These are phyloP conservation scores for Geranium rotundifolium DNA, from an alignment of 345 rosid genomes.

Conservation along the genomic window DNA sequence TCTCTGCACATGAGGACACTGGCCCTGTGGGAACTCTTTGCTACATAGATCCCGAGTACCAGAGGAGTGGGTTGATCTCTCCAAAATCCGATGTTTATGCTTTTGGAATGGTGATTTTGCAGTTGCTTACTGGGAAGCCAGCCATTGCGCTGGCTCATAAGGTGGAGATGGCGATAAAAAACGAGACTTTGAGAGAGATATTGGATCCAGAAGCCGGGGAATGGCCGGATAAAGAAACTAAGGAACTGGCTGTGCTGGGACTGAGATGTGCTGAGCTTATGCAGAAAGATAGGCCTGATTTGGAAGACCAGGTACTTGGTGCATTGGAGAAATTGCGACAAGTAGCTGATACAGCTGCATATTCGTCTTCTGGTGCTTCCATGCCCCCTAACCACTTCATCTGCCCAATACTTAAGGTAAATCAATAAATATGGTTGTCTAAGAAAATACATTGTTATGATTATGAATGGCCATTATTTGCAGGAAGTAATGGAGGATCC, in stretches of 20 bases:
- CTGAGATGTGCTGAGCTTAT: slow-evolving; percentile 69
- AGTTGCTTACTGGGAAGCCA: slow-evolving; percentile 67
- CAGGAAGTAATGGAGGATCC: slow-evolving; percentile 82
- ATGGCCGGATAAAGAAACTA: slow-evolving; percentile 73
- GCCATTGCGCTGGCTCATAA: slow-evolving; percentile 55
- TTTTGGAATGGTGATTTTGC: slow-evolving; percentile 68
- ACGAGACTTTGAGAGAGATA: slow-evolving; percentile 28
- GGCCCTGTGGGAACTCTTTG: slow-evolving; percentile 71
- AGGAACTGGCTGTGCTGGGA: slow-evolving; percentile 55
- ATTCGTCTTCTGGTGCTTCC: slow-evolving; percentile 7
- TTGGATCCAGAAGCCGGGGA: slow-evolving; percentile 62
- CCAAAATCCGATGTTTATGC: slow-evolving; percentile 77
- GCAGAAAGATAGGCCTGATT: slow-evolving; percentile 60
- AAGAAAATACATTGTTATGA: no score
- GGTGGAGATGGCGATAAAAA: slow-evolving; percentile 51
- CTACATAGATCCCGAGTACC: slow-evolving; percentile 90
- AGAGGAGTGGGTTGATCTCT: slow-evolving; percentile 64
- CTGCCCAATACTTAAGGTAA: slow-evolving; percentile 77
- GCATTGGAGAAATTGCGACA: slow-evolving; percentile 33
- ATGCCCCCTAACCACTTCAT: slow-evolving; percentile 53
- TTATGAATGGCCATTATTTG: neutral
- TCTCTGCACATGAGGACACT: slow-evolving; percentile 34
- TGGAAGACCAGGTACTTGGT: slow-evolving; percentile 55
- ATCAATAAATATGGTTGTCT: no score
- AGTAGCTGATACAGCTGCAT: slow-evolving; percentile 12